A percentile compares a stretch with the other conserved stretches of the same genome.
phyloP scores from a whole-genome alignment of 192 early-diverging fungal genomes.

The Backusella mclennaniae region DNA sequence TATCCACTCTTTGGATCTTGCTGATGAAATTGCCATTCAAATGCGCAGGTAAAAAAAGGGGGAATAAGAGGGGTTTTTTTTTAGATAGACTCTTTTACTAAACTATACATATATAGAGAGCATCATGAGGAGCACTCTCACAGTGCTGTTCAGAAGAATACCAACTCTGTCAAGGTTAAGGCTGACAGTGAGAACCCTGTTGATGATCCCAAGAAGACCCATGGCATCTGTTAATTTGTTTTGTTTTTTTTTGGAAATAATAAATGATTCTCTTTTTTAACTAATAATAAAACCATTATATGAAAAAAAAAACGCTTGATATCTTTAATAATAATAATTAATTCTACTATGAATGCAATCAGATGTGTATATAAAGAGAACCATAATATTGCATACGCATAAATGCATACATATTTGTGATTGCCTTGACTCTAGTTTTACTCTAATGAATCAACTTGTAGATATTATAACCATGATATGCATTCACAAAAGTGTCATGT shows the following conservation, averaged over 20 bases:
- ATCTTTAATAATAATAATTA: no score
- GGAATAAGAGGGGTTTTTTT: not conserved
- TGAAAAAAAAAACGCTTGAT: no score
- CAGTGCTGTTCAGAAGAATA: slow-evolving; percentile 9
- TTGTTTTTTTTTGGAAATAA: not conserved
- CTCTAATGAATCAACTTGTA: no score
- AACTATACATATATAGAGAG: not conserved
- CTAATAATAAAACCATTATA: no score
- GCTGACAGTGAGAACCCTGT: not conserved
- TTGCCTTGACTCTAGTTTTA: no score
- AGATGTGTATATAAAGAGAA: no score
- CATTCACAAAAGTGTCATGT: no score
- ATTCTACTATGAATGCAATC: no score
- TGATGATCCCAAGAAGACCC: not conserved
- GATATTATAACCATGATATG: no score
- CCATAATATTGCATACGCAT: no score
- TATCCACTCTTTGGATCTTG: slow-evolving; percentile 20
- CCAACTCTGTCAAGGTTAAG: not conserved
- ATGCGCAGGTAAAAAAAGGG: slow-evolving; percentile 10
- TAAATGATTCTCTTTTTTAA: not conserved
- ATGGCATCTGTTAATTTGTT: not conserved
- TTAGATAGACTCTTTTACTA: not conserved
- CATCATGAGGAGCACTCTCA: not conserved
- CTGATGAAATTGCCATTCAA: slow-evolving; percentile 6
- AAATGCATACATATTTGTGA: no score